Evolutionary conservation across 2,329 filamentous ascomycete species (phyloP), one percentile per base, ranked within the genome.

Genomic region (Fusarium newnesense): DNA sequence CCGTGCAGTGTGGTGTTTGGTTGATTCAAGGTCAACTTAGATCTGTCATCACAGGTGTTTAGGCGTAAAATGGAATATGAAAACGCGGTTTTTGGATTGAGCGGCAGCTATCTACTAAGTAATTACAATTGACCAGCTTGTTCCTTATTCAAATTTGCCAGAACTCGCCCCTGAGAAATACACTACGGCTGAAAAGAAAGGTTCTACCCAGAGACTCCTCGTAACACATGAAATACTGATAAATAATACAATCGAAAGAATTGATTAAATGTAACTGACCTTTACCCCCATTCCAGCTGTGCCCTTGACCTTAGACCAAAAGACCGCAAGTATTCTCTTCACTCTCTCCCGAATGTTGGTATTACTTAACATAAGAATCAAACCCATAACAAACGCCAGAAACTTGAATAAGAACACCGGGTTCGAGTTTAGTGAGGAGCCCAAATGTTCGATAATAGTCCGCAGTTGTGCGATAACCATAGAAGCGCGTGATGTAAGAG

Each of bases 241-340:
- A 62, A 69, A 74, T 73, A 60, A 68, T 72, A 77, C 70, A 77
- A 64, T 75, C 66, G 75, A 63, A 69, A 71, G 64, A 69, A 61
- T 30, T 57, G 44, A 62, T 77, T 83, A 98, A 68, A 99, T 97
- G 84, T 98, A 98, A 81, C 93, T 97, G 78, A 98, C 95, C 85
- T 98, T 98, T 72, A 97, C 93, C 5, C 96, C 96, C 96, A 98
- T 98, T 4, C 95, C 95, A 9, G 96, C 92, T 1, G 96, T 98
- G 50, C 91, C 88, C 80, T 89, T 91, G 44, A 97, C 85, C 84
- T 97, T 98, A 61, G 89, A 88, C 94, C 94, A 97, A 15, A 90
- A 91, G 34, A 88, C 85, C 43, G 88, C 89, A 47, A 97, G 79
- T 42, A 95, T 85, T 62, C 91, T 87, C 79, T 91, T 88, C 40